Evolutionary conservation across 2,329 filamentous ascomycete species (phyloP).

Genomic region (Thielaviopsis ethacetica): DNA sequence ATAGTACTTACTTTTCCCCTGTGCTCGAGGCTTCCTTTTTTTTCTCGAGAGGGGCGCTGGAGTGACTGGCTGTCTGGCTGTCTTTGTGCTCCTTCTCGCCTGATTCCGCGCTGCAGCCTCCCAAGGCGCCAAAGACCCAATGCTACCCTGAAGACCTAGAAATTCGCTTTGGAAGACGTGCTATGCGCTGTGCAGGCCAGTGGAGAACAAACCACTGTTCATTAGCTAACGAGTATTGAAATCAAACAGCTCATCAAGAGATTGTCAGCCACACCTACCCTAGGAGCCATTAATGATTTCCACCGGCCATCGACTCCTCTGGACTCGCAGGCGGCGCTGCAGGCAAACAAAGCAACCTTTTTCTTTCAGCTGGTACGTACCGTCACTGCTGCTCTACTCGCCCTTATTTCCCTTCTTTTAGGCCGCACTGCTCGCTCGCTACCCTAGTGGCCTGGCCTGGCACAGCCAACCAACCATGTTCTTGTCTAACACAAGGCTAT

Average conservation of each 20-base stretch:
- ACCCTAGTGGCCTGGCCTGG: background rate
- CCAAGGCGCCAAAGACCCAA: background rate
- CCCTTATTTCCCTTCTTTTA: background rate
- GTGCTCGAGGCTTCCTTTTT: background rate
- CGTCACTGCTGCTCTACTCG: background rate
- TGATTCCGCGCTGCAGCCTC: background rate
- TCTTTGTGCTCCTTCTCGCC: background rate
- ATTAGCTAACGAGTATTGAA: background rate
- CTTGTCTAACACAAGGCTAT: slow-evolving; percentile 16
- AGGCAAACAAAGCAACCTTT: slow-evolving; percentile 96
- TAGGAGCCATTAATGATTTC: slow-evolving; percentile 57
- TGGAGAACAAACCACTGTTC: background rate
- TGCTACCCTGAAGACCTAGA: background rate
- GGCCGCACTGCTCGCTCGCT: background rate
- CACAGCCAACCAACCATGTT: background rate
- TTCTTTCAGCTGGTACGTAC: slow-evolving; percentile 81
- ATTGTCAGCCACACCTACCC: slow-evolving; percentile 76
- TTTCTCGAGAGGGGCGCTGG: background rate
- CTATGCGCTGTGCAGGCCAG: background rate
- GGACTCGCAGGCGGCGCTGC: slow-evolving; percentile 76
- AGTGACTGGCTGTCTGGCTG: background rate
- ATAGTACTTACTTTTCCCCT: background rate
- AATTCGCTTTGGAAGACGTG: too few species aligned
- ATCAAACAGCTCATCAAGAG: slow-evolving; percentile 80
- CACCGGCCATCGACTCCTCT: slow-evolving; percentile 29